Base-by-base conservation (phyloP, 208 protist genomes). In the Trypanosoma platydactyli region DNA sequence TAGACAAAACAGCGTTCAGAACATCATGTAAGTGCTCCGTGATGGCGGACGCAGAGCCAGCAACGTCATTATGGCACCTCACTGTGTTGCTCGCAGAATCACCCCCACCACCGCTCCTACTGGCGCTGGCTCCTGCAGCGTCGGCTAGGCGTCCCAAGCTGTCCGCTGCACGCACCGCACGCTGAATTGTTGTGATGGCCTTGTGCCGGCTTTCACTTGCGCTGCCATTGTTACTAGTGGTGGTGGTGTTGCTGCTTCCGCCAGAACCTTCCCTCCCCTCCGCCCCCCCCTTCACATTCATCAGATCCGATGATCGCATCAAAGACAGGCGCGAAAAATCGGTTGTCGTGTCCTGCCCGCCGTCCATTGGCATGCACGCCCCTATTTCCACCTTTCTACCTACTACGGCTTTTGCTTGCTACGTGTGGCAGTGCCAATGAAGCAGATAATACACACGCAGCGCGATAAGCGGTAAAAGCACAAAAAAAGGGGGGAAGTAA, bases 21-120 rank as follows among this genome's bases (percentile, higher is more conserved):
- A 77, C 71, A 7, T 52, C 44, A 50, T 70, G 64, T n/a, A 77
- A 44, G 33, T 71, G 40, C 6, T 33, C 38, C 4, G 61, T 27
- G 45, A 12, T 49, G 15, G 35, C 15, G 18, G 24, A 16, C 13
- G 9, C 16, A 53, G 44, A 4, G 44, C 54, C 0, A 6, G 15
- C n/a, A 44, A n/a, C 6, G 11, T n/a, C 29, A 33, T 42, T 48
- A 38, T 7, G 41, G 3, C 27, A 25, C 5, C 7, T 49, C 13
- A 5, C 9, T n/a, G 11, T 42, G 13, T 42, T 54, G 3, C 15
- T 63, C 3, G 58, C 44, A 20, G 9, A 22, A 25, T 3, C 42
- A 58, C 20, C 38, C 7, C 33, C 40, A 1, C 5, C 50, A 52
- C 29, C 29, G n/a, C 38, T 44, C 15, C 38, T 41, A n/a, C 38